phyloP scores from a whole-genome alignment of 2,329 filamentous ascomycete genomes.

The Delphinella strobiligena region DNA sequence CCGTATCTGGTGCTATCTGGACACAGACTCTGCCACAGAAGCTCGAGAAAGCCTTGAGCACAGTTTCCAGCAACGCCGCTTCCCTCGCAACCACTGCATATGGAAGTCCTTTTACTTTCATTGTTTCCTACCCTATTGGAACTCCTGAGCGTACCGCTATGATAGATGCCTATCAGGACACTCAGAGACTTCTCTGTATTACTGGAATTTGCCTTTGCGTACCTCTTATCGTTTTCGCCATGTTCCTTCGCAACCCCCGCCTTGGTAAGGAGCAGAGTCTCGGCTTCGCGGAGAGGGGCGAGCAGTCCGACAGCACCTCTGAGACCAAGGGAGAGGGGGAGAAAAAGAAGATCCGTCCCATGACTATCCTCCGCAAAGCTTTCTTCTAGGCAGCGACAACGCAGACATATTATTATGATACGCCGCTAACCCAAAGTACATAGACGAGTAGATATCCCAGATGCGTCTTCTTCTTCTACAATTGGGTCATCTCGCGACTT shows the following conservation, averaged over 20 bases:
- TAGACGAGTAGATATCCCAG: too few species aligned
- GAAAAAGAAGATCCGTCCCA: neutral
- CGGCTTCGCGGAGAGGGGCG: constrained; percentile 31
- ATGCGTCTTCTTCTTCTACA: too few species aligned
- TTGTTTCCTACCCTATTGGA: constrained; percentile 28
- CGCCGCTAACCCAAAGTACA: too few species aligned
- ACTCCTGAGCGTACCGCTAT: constrained; percentile 32
- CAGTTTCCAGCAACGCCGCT: constrained; percentile 19
- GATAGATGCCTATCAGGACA: constrained; percentile 32
- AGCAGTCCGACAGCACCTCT: constrained; percentile 35
- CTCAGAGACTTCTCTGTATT: constrained; percentile 38
- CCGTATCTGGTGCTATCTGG: constrained; percentile 55
- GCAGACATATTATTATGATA: too few species aligned
- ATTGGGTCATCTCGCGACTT: too few species aligned
- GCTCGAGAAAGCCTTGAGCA: constrained; percentile 26
- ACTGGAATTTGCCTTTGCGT: constrained; percentile 37
- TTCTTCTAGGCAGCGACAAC: neutral
- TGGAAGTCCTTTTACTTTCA: constrained; percentile 29
- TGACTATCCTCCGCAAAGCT: neutral
- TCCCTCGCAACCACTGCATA: constrained; percentile 29
- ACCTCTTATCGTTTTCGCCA: constrained; percentile 33
- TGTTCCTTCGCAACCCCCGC: constrained; percentile 34
- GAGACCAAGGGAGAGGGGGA: neutral
- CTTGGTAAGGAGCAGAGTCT: constrained; percentile 35
- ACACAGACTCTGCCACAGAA: constrained; percentile 41